A percentile compares a stretch with the other conserved stretches of the same genome.
phyloP scores from a whole-genome alignment of 768 basidiomycete genomes.

The Suillus alpinus region DNA sequence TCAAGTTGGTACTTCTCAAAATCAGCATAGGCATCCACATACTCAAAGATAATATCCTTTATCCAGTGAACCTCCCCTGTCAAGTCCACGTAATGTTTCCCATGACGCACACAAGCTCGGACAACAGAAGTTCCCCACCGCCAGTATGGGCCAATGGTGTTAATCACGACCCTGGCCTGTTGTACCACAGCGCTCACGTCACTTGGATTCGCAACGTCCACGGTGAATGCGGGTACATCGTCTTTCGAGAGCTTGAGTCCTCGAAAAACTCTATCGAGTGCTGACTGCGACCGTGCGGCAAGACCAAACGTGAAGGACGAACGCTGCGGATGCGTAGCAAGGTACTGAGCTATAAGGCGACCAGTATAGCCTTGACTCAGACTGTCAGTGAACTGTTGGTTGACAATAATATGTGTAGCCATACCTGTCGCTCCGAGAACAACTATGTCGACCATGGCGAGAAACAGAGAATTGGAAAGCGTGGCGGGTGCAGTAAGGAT shows the following conservation, averaged over 20 bases:
- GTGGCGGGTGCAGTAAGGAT: background rate
- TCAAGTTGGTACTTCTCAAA: slow-evolving; percentile 11
- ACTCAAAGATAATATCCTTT: slow-evolving; percentile 57
- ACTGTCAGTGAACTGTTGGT: background rate
- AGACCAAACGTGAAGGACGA: slow-evolving; percentile 62
- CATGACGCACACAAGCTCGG: slow-evolving; percentile 70
- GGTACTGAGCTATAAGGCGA: slow-evolving; percentile 62
- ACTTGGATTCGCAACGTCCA: slow-evolving; percentile 56
- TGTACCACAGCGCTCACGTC: slow-evolving; percentile 59
- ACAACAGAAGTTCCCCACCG: slow-evolving; percentile 72
- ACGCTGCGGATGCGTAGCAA: slow-evolving; percentile 60
- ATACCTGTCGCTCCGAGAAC: slow-evolving; percentile 68
- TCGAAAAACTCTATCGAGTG: slow-evolving; percentile 51
- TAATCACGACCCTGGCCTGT: slow-evolving; percentile 65
- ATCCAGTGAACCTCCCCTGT: slow-evolving; percentile 74
- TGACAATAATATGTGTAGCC: slow-evolving; percentile 2
- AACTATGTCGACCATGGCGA: slow-evolving; percentile 52
- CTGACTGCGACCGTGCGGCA: slow-evolving; percentile 64
- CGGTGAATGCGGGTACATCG: slow-evolving; percentile 44
- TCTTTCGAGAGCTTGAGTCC: slow-evolving; percentile 39
- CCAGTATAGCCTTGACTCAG: slow-evolving; percentile 59
- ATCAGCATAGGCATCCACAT: slow-evolving; percentile 22
- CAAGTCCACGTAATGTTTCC: slow-evolving; percentile 84
- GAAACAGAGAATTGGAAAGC: background rate
- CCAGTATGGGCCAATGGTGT: slow-evolving; percentile 75